Conservation (phyloP, 805 yeast species). For the Sungouiella thailandica region DNA sequence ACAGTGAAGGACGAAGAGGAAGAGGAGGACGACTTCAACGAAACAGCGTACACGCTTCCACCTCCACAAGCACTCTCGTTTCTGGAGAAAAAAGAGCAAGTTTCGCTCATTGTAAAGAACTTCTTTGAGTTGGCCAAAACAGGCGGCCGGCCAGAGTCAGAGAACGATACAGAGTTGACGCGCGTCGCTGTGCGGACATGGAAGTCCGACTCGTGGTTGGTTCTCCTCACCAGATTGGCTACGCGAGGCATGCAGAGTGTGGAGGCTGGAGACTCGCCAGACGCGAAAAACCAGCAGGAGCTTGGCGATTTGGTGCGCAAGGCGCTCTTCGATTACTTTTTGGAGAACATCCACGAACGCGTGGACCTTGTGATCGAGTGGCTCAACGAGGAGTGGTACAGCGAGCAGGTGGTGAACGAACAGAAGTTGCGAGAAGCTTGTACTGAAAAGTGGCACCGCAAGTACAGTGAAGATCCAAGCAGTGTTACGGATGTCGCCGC, state of each 20-base stretch:
- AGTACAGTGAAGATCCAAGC: slow-evolving; percentile 12
- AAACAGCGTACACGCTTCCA: slow-evolving; percentile 48
- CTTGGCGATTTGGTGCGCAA: slow-evolving; percentile 62
- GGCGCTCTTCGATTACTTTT: slow-evolving; percentile 65
- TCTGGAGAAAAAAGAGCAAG: slow-evolving; percentile 53
- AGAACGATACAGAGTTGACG: slow-evolving; percentile 48
- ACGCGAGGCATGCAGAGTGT: slow-evolving; percentile 64
- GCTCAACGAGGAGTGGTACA: slow-evolving; percentile 94
- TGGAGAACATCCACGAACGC: slow-evolving; percentile 65
- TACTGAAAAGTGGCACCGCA: slow-evolving; percentile 11
- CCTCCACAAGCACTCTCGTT: slow-evolving; percentile 49
- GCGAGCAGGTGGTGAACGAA: slow-evolving; percentile 44
- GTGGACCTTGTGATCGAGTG: slow-evolving; percentile 80
- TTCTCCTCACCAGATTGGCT: slow-evolving; percentile 68
- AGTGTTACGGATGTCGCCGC: slow-evolving; percentile 13
- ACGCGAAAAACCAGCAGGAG: slow-evolving; percentile 26
- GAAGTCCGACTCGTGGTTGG: slow-evolving; percentile 70
- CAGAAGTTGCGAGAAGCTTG: slow-evolving; percentile 18
- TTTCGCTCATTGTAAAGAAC: slow-evolving; percentile 54
- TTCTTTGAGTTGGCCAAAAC: slow-evolving; percentile 46
- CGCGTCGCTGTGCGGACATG: slow-evolving; percentile 48
- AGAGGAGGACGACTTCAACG: slow-evolving; percentile 28
- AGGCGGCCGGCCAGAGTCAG: slow-evolving; percentile 15
- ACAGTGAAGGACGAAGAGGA: slow-evolving; percentile 15
- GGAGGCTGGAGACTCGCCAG: slow-evolving; percentile 19